Evolutionary conservation across 768 basidiomycete genomes (phyloP).

Genomic region (Suillus placidus): DNA sequence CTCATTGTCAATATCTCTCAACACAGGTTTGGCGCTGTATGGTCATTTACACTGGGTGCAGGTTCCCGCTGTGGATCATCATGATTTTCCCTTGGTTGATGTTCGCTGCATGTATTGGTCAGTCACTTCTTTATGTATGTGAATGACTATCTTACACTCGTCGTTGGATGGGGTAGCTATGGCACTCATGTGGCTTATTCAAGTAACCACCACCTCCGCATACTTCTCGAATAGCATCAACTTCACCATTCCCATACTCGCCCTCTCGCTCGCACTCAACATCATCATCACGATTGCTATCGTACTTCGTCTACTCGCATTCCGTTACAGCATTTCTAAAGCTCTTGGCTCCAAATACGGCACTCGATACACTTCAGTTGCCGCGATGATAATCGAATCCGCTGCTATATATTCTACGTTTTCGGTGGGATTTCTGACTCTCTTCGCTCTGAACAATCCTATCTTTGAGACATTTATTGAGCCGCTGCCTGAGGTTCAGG

Average conservation of each 20-base stretch:
- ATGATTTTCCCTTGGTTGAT: conserved; percentile 1
- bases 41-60: conserved; percentile 3
- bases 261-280: conserved; percentile 36
- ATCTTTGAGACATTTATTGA: conserved; percentile 34
- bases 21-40: conserved; percentile 6
- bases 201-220: neutral
- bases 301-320: conserved; percentile 28
- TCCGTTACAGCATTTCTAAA: conserved; percentile 16
- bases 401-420: conserved; percentile 32
- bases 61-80: neutral
- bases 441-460: conserved; percentile 23
- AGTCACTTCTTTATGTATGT: neutral
- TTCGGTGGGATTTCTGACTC: conserved; percentile 33
- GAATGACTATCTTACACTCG: neutral
- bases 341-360: conserved; percentile 27
- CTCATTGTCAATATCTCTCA: neutral
- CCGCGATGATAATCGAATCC: conserved; percentile 40
- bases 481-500: conserved; percentile 33
- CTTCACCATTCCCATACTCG: conserved; percentile 27
- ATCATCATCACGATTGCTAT: conserved; percentile 36
- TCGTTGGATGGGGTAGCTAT: neutral
- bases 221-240: conserved; percentile 8
- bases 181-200: neutral
- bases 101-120: neutral
- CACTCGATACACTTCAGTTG: conserved; percentile 32